These are phyloP conservation scores for Penicillium sp. DNA, from an alignment of 2,329 filamentous ascomycete genomes.

Conservation along the genomic window DNA sequence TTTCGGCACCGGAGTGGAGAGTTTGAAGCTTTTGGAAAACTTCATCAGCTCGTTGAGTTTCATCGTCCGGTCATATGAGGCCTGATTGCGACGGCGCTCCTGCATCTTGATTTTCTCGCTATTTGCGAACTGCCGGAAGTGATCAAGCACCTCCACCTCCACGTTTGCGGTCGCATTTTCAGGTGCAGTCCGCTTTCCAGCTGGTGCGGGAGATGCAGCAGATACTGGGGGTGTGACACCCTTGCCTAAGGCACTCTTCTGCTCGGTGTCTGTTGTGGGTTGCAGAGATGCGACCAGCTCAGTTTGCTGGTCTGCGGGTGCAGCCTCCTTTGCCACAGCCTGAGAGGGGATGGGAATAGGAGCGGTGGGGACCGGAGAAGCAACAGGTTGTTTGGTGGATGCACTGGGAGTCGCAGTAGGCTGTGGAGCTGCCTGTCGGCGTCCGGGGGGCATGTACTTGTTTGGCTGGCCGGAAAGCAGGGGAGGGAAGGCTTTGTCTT, in stretches of 20 bases:
- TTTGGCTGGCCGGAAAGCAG: conserved; percentile 59
- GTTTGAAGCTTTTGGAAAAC: conserved; percentile 90
- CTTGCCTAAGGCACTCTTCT: conserved; percentile 26
- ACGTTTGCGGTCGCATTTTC: conserved; percentile 60
- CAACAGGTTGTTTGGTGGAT: conserved; percentile 76
- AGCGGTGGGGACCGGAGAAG: conserved; percentile 56
- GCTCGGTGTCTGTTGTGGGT: conserved; percentile 24
- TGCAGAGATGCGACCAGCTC: conserved; percentile 22
- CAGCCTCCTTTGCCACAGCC: conserved; percentile 27
- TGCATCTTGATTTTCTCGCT: conserved; percentile 60
- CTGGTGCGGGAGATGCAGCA: conserved; percentile 47
- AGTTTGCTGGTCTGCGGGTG: conserved; percentile 21
- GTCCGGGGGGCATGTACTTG: conserved; percentile 88
- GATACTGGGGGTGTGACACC: conserved; percentile 11
- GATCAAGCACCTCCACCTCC: conserved; percentile 59
- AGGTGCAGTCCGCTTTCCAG: conserved; percentile 33
- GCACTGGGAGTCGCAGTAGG: conserved; percentile 73
- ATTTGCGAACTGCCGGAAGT: conserved; percentile 64
- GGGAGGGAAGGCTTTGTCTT: conserved; percentile 60
- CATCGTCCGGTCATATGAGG: conserved; percentile 75
- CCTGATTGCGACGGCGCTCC: conserved; percentile 55
- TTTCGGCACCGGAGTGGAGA: conserved; percentile 84
- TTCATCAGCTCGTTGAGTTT: conserved; percentile 94
- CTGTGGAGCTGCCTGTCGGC: conserved; percentile 72
- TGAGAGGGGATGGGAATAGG: conserved; percentile 25